Conservation (phyloP, 2,329 filamentous ascomycete species). For the Periconia macrospinosa region DNA sequence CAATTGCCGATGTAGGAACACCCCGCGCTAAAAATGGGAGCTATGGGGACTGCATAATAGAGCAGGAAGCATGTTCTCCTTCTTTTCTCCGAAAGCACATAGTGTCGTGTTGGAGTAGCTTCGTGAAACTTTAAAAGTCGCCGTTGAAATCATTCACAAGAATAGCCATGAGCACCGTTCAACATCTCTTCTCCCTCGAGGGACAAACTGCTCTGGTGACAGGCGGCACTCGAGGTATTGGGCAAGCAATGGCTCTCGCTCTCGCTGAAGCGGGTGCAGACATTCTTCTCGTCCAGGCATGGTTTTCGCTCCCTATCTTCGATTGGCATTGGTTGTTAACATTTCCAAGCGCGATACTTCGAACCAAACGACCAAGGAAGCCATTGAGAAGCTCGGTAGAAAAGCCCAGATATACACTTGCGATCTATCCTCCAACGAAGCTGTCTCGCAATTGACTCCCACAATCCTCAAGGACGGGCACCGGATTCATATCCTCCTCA, state of each 20-base stretch:
- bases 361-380: slow-evolving; percentile 60
- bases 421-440: slow-evolving; percentile 65
- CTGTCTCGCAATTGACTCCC: slow-evolving; percentile 64
- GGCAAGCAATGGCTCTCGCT: slow-evolving; percentile 54
- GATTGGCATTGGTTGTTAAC: slow-evolving; percentile 2
- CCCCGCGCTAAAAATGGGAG: slow-evolving; percentile 7
- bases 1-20: slow-evolving; percentile 10
- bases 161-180: slow-evolving; percentile 29
- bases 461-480: slow-evolving; percentile 62
- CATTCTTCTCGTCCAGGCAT: slow-evolving; percentile 53
- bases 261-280: slow-evolving; percentile 56
- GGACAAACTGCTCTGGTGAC: slow-evolving; percentile 55
- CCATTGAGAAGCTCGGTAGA: slow-evolving; percentile 67
- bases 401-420: slow-evolving; percentile 69
- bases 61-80: too few relatives aligned
- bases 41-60: background rate
- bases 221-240: slow-evolving; percentile 54
- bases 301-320: background rate
- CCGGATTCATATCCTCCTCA: slow-evolving; percentile 76
- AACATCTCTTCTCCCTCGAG: slow-evolving; percentile 52
- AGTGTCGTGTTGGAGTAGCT: too few relatives aligned
- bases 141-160: background rate
- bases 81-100: too few relatives aligned
- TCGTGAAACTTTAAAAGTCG: too few relatives aligned
- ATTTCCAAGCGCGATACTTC: slow-evolving; percentile 55